Conservation (phyloP, 176 grass and related monocot species). For the Musa troglodytarum region DNA sequence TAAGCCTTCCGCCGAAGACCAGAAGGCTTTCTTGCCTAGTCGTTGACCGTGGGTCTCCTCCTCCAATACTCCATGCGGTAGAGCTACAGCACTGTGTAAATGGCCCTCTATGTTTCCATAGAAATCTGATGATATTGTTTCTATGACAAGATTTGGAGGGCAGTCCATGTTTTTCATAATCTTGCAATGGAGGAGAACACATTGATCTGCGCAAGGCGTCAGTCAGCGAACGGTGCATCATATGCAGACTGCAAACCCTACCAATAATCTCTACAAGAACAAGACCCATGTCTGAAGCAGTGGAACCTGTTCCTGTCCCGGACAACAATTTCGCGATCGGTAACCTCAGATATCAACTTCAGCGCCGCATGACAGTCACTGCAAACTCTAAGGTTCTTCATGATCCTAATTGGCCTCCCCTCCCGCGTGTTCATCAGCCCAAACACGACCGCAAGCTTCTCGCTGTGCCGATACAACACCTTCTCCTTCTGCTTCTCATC, state of each 20-base stretch:
- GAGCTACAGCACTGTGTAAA: neutral
- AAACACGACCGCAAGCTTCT: slow-evolving; percentile 25
- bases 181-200: too few relatives aligned
- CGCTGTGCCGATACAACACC: slow-evolving; percentile 25
- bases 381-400: slow-evolving; percentile 42
- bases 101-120: neutral
- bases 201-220: neutral
- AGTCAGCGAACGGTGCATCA: neutral
- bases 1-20: slow-evolving; percentile 32
- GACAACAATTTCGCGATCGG: slow-evolving; percentile 23
- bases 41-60: slow-evolving; percentile 14
- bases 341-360: slow-evolving; percentile 35
- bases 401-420: slow-evolving; percentile 22
- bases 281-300: slow-evolving; percentile 26
- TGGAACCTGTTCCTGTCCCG: slow-evolving; percentile 32
- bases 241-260: neutral
- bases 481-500: slow-evolving; percentile 30
- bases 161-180: too few relatives aligned
- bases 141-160: too few relatives aligned
- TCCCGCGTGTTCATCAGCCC: slow-evolving; percentile 21
- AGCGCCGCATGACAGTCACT: slow-evolving; percentile 30
- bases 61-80: neutral
- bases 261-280: slow-evolving; percentile 33
- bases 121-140: neutral
- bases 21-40: slow-evolving; percentile 37